These are phyloP conservation scores for Persicaria tinctoria DNA, from an alignment of 148 eudicot genomes.

Conservation along the genomic window DNA sequence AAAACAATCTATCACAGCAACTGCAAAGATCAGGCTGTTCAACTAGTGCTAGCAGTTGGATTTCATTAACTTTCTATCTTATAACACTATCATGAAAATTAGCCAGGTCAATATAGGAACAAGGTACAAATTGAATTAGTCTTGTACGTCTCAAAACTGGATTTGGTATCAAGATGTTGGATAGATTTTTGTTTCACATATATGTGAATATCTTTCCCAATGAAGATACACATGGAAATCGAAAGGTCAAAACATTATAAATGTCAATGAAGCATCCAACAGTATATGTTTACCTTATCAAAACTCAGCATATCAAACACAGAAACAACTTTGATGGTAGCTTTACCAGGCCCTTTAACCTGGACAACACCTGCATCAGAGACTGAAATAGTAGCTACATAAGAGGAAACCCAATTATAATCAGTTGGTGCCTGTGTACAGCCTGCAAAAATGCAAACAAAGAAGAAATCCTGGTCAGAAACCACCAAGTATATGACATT, in stretches of 20 bases:
- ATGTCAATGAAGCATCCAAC: background rate
- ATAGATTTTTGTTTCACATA: background rate
- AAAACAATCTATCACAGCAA: background rate
- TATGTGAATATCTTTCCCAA: background rate
- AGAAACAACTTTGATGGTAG: conserved; percentile 60
- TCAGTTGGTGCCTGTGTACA: conserved; percentile 66
- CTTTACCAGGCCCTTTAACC: conserved; percentile 85
- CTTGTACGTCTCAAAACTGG: background rate
- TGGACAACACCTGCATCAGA: conserved; percentile 72
- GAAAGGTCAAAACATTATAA: background rate
- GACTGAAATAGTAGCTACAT: conserved; percentile 47
- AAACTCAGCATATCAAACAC: conserved; percentile 63
- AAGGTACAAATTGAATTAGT: background rate
- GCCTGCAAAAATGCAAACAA: conserved; percentile 32
- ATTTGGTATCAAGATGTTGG: background rate
- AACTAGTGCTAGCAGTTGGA: background rate
- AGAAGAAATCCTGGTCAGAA: background rate
- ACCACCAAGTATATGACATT: background rate
- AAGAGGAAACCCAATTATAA: conserved; percentile 83
- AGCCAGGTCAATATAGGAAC: background rate
- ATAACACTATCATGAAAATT: background rate
- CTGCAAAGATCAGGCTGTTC: conserved; percentile 4
- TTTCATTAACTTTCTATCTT: background rate
- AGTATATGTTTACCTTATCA: conserved; percentile 44
- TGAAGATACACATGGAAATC: background rate